Conservation (phyloP, 106 monocot species). For the Dactylorhiza incarnata region DNA sequence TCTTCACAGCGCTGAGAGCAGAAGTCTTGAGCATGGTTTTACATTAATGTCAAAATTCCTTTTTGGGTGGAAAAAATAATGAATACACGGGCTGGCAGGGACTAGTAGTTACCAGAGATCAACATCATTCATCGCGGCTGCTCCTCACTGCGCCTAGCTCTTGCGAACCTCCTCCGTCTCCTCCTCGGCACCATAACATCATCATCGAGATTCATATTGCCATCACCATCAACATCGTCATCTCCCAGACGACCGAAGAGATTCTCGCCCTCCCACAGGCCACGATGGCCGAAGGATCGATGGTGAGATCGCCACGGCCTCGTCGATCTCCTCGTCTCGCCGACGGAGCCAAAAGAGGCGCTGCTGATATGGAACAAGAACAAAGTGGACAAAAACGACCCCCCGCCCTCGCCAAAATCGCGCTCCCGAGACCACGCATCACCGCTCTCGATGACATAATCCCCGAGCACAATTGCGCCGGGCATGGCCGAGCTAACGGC, state of each 20-base stretch:
- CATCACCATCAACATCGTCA: conserved; percentile 21
- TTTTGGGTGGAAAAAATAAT: background rate
- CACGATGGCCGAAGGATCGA: conserved; percentile 24
- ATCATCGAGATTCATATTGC: conserved; percentile 17
- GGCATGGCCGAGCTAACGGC: conserved; percentile 76
- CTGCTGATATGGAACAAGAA: conserved; percentile 58
- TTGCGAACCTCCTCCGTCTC: conserved; percentile 35
- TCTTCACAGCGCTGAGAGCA: background rate
- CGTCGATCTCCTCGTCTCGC: conserved; percentile 31
- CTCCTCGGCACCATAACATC: conserved; percentile 36
- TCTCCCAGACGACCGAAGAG: conserved; percentile 38
- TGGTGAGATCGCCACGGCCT: conserved; percentile 34
- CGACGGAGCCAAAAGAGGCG: conserved; percentile 21
- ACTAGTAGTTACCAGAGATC: conserved; percentile 5
- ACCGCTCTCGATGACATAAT: conserved; percentile 58
- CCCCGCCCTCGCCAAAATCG: conserved; percentile 28
- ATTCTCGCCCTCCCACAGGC: conserved; percentile 70
- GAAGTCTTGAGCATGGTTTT: background rate
- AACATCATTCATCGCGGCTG: background rate
- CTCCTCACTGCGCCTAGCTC: conserved; percentile 25
- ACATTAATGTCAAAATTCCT: background rate
- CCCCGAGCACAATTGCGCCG: conserved; percentile 69
- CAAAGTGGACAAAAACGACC: conserved; percentile 63
- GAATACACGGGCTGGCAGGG: background rate
- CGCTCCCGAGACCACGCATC: conserved; percentile 20